Base-by-base conservation (phyloP, 2,329 filamentous ascomycete genomes). In the Neofusicoccum laricinum region DNA sequence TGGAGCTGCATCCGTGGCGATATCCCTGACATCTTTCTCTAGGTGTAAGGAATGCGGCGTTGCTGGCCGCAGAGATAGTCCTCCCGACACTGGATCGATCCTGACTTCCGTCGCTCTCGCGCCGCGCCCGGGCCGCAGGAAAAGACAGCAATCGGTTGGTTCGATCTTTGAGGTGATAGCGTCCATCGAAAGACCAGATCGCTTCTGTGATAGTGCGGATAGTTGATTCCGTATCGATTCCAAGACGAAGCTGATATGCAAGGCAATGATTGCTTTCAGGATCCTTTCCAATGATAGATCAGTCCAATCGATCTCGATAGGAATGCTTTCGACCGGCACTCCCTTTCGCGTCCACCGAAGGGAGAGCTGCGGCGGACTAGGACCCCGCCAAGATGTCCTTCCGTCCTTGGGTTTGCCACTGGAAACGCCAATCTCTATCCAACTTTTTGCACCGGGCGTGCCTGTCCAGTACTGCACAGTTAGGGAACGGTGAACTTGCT, bases 391-490 rank as follows among this genome's bases (percentile, higher is more conserved):
- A 30, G 75, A 72, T 4, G 66, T 65, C 67, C 72, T 75, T 58
- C 69, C 72, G 65, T 74, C 77, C 64, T 69, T 73, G 36, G 71
- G 67, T 66, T 73, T 80, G 36, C 89, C 89, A 72, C 88, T 93
- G 65, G 88, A 84, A 40, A 97, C 86, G 10, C 93, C 93, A 58
- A 99, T 82, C 68, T 98, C 89, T 53, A 99, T 82, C 94, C 95
- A 99, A 74, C 88, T 96, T 80, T 96, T 97, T 15, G 85, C 82
- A 0, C 86, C 86, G 64, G 84, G 83, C 70, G 88, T 86, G 58
- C 86, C 84, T 15, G 86, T 82, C 95, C 95, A 99, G 77, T 99
- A 99, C 72, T 97, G 93, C 38, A 99, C 85, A 10, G 93, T 87
- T 65, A 99, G 80, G 32, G 90, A 90, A 66, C 95, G 86, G 73